These are phyloP conservation scores for Chaetoceros muelleri DNA, from an alignment of 108 stramenopile species.

Conservation along the genomic window DNA sequence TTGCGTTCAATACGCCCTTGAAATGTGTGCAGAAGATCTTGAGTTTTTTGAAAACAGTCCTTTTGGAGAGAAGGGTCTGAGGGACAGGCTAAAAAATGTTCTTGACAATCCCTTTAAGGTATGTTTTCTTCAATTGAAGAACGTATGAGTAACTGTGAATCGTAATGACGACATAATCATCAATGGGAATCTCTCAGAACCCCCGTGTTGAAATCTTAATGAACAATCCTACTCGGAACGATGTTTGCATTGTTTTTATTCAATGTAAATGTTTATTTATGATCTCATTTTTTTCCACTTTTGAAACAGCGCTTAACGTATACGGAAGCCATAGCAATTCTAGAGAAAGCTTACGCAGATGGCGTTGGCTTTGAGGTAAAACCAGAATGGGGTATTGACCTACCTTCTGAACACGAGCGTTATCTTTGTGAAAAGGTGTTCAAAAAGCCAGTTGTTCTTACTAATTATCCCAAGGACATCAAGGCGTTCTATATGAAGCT, in stretches of 20 bases:
- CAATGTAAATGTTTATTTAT: not conserved
- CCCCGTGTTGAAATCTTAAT: constrained; percentile 25
- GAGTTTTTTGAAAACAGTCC: constrained; percentile 77
- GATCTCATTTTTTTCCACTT: not conserved
- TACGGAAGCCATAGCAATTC: constrained; percentile 67
- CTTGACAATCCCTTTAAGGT: constrained; percentile 56
- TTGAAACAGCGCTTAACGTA: constrained; percentile 52
- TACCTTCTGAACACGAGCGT: constrained; percentile 69
- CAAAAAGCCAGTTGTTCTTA: constrained; percentile 53
- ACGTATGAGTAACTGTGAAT: not conserved
- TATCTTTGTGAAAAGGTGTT: constrained; percentile 59
- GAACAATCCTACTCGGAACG: not conserved
- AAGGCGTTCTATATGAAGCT: constrained; percentile 86
- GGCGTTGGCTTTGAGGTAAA: constrained; percentile 50
- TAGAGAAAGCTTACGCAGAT: constrained; percentile 40
- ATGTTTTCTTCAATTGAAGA: constrained; percentile 1
- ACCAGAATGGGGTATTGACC: constrained; percentile 58
- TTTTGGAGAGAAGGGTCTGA: constrained; percentile 48
- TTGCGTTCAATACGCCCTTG: constrained; percentile 77
- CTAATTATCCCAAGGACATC: constrained; percentile 75
- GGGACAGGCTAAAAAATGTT: constrained; percentile 48
- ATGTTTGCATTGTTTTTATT: not conserved
- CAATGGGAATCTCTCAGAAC: constrained; percentile 68
- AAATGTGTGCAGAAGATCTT: constrained; percentile 78
- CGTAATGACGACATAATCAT: constrained; percentile 41